Evolutionary conservation across 176 grass and related monocot genomes (phyloP).

Genomic region (sorghum (Sorghum bicolor)): DNA sequence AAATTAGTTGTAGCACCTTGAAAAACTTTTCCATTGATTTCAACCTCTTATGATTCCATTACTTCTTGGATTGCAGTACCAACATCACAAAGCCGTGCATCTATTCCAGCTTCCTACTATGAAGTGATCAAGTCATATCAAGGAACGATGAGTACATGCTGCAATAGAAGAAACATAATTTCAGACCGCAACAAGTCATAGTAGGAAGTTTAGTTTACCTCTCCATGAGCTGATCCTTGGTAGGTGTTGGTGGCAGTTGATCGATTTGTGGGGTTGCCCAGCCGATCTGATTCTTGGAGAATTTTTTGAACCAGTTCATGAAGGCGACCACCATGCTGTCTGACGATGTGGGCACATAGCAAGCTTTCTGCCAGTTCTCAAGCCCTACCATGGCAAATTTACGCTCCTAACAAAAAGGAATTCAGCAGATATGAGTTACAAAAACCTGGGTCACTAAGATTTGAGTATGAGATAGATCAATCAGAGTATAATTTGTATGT

Average conservation of each 20-base stretch:
- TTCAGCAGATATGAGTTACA: not conserved
- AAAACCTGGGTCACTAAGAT: not conserved
- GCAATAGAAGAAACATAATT: too few relatives aligned
- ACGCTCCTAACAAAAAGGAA: conserved; percentile 49
- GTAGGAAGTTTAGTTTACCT: too few relatives aligned
- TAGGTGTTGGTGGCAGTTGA: conserved; percentile 56
- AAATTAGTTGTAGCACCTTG: too few relatives aligned
- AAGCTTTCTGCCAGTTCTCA: conserved; percentile 65
- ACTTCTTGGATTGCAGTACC: too few relatives aligned
- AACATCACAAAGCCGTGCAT: too few relatives aligned
- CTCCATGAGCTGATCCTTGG: conserved; percentile 67
- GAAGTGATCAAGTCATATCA: too few relatives aligned
- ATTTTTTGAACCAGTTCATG: conserved; percentile 87
- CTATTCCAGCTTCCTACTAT: too few relatives aligned
- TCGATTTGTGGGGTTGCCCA: conserved; percentile 39
- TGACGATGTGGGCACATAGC: conserved; percentile 78
- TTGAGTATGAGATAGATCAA: not conserved
- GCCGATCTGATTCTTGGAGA: conserved; percentile 53
- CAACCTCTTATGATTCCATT: too few relatives aligned
- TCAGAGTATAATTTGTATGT: not conserved
- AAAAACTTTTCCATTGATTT: too few relatives aligned
- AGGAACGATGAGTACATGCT: too few relatives aligned
- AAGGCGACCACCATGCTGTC: conserved; percentile 76
- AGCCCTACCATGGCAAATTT: conserved; percentile 44
- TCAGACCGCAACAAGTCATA: too few relatives aligned